phyloP scores from a whole-genome alignment of 169 alveolate genomes.

The Cryptosporidium tyzzeri region DNA sequence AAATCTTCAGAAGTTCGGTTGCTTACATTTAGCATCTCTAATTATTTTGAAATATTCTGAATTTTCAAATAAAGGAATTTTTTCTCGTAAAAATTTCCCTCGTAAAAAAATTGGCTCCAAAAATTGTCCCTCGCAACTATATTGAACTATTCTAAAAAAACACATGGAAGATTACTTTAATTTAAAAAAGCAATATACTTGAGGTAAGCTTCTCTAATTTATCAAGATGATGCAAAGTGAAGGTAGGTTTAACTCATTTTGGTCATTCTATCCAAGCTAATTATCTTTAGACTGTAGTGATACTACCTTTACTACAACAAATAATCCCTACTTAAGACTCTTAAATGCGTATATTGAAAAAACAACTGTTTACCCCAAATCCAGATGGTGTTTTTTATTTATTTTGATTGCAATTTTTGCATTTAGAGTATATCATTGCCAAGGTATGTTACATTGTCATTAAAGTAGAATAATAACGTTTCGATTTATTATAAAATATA shows the following conservation, averaged over 20 bases:
- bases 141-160: background rate
- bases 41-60: background rate
- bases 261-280: background rate
- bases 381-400: constrained; percentile 80
- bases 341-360: constrained; percentile 75
- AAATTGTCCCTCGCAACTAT: constrained; percentile 63
- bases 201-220: background rate
- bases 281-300: constrained; percentile 38
- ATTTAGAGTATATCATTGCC: constrained; percentile 78
- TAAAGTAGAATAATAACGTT: background rate
- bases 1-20: background rate
- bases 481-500: background rate
- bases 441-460: constrained; percentile 46
- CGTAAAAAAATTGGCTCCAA: constrained; percentile 60
- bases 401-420: constrained; percentile 73
- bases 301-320: constrained; percentile 35
- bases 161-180: constrained; percentile 11
- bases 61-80: background rate
- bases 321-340: constrained; percentile 59
- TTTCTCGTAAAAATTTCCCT: constrained; percentile 11
- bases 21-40: background rate
- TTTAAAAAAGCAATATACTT: background rate
- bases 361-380: constrained; percentile 81
- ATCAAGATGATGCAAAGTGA: constrained; percentile 71
- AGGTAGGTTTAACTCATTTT: constrained; percentile 29